A percentile compares a stretch with the other conserved stretches of the same genome.
Evolutionary conservation across 495 filamentous ascomycete genomes (phyloP).

Genomic region (Penicillium paxilli): DNA sequence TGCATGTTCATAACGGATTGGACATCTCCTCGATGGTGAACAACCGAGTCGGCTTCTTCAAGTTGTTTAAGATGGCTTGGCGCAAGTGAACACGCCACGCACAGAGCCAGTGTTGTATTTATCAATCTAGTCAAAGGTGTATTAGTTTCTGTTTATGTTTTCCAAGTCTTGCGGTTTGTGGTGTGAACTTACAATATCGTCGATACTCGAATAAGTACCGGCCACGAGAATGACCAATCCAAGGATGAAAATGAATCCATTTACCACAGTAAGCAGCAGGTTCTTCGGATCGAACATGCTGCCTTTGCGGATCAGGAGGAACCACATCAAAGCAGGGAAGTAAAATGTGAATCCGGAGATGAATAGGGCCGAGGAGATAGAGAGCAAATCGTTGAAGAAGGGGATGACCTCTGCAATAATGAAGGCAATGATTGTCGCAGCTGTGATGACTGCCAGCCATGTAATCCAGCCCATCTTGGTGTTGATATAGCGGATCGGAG

Average conservation of each 20-base stretch:
- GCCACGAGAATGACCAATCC: conserved; percentile 53
- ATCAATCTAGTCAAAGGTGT: conserved; percentile 30
- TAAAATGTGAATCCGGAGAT: conserved; percentile 34
- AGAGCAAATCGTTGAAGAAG: conserved; percentile 63
- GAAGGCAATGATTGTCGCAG: conserved; percentile 62
- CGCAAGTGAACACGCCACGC: conserved; percentile 50
- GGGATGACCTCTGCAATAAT: conserved; percentile 69
- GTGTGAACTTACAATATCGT: conserved; percentile 56
- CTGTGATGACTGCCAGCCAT: conserved; percentile 56
- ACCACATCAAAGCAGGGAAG: conserved; percentile 60
- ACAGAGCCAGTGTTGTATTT: conserved; percentile 45
- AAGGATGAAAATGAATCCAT: conserved; percentile 26
- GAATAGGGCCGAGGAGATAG: conserved; percentile 51
- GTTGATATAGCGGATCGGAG: conserved; percentile 57
- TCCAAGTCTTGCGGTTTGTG: too few species aligned
- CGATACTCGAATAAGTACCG: conserved; percentile 56
- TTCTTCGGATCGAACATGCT: conserved; percentile 37
- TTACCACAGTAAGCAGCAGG: conserved; percentile 19
- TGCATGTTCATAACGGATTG: too few species aligned
- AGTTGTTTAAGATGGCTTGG: conserved; percentile 15
- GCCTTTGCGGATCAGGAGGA: conserved; percentile 50
- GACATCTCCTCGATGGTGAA: too few species aligned
- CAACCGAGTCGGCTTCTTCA: too few species aligned
- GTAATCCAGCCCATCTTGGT: conserved; percentile 55
- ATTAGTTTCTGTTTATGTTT: background rate